phyloP scores from a whole-genome alignment of 2,329 filamentous ascomycete species.

The Aspergillus vadensis region DNA sequence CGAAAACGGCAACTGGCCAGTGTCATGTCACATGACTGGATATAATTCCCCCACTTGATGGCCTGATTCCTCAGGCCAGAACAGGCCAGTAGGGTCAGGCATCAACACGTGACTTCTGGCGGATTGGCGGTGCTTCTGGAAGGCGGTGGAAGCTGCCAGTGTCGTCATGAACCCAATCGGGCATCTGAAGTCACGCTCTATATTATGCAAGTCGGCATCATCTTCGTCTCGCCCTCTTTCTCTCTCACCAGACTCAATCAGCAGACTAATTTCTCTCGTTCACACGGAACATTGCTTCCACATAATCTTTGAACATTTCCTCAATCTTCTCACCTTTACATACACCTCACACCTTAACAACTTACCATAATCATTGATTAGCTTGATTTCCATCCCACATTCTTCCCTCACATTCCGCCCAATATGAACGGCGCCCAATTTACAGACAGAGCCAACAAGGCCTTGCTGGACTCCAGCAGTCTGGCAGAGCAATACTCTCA shows the following conservation, averaged over 20 bases:
- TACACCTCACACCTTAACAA: too few relatives aligned
- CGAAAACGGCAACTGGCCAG: background rate
- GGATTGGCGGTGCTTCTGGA: slow-evolving; percentile 32
- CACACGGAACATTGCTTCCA: too few relatives aligned
- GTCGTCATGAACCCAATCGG: slow-evolving; percentile 32
- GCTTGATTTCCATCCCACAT: too few relatives aligned
- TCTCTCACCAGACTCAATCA: background rate
- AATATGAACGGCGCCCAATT: slow-evolving; percentile 63
- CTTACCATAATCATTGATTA: too few relatives aligned
- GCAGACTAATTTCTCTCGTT: too few relatives aligned
- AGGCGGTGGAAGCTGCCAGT: slow-evolving; percentile 38
- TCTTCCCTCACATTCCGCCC: slow-evolving; percentile 12
- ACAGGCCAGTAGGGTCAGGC: background rate
- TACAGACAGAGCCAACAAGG: slow-evolving; percentile 88
- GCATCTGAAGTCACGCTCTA: slow-evolving; percentile 15
- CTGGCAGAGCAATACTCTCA: slow-evolving; percentile 89
- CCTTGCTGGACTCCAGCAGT: slow-evolving; percentile 82
- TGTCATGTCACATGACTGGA: background rate
- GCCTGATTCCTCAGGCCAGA: background rate
- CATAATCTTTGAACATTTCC: too few relatives aligned
- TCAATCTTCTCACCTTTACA: too few relatives aligned
- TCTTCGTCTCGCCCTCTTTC: background rate
- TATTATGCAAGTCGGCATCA: background rate
- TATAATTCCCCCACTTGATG: background rate
- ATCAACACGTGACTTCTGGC: slow-evolving; percentile 16